A percentile compares a stretch with the other conserved stretches of the same genome.
Conservation (phyloP, 2,329 filamentous ascomycete species). For the Colletotrichum sp. region DNA sequence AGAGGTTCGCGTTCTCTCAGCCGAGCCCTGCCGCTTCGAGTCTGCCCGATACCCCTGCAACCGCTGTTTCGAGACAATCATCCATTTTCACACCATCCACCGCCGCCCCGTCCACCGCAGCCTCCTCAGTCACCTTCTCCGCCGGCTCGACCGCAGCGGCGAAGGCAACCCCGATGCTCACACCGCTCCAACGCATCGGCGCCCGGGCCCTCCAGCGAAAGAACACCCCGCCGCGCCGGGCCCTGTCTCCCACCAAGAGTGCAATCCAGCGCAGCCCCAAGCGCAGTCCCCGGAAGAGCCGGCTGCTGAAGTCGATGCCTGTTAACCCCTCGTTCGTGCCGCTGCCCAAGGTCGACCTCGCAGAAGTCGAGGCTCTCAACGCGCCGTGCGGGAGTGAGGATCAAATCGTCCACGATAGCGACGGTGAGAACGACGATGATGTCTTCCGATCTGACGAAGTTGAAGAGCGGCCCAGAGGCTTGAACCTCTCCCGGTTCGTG, state of each 20-base stretch:
- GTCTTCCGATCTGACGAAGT: conserved; percentile 22
- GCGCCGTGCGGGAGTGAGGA: conserved; percentile 59
- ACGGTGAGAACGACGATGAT: conserved; percentile 49
- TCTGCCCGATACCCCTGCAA: conserved; percentile 34
- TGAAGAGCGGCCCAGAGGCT: conserved; percentile 31
- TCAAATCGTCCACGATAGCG: conserved; percentile 58
- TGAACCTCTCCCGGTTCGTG: conserved; percentile 56
- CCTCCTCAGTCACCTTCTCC: conserved; percentile 47
- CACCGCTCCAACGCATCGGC: conserved; percentile 60
- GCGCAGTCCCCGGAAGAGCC: conserved; percentile 26
- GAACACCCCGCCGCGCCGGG: conserved; percentile 28
- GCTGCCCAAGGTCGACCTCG: conserved; percentile 58
- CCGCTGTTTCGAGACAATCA: conserved; percentile 33
- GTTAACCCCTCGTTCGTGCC: conserved; percentile 61
- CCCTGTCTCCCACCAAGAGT: conserved; percentile 16
- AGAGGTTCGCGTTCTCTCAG: conserved; percentile 29
- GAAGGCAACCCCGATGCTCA: conserved; percentile 49
- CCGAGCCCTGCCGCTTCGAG: conserved; percentile 9
- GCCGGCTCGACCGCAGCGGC: conserved; percentile 32
- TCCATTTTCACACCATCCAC: conserved; percentile 30
- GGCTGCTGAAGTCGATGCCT: conserved; percentile 35
- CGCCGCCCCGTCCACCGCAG: conserved; percentile 42
- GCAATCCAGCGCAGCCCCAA: conserved; percentile 22
- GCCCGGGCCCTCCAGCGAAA: conserved; percentile 45
- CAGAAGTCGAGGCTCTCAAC: conserved; percentile 59